Percentiles rank a stretch among this genome's conserved stretches.
Evolutionary conservation across 169 alveolate genomes (phyloP).

Genomic region (Eimeria zaria): DNA sequence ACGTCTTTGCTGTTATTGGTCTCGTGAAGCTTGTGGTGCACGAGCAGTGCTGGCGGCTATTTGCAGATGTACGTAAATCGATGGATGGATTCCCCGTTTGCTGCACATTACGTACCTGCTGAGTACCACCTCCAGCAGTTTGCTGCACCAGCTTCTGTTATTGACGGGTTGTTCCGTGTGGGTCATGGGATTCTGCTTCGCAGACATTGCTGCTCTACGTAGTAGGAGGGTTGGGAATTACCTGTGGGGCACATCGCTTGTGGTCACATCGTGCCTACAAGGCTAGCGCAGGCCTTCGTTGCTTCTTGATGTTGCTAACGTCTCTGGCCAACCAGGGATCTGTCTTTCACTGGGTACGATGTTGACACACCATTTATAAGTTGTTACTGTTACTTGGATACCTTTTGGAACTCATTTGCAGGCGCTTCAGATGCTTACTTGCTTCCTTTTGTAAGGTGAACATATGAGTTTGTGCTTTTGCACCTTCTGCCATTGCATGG

Average conservation of each 20-base stretch:
- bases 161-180: not conserved
- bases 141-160: not conserved
- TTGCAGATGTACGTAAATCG: constrained; percentile 86
- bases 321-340: constrained; percentile 93
- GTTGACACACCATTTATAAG: not conserved
- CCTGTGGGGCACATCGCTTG: constrained; percentile 94
- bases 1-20: constrained; percentile 89
- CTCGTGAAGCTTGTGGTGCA: constrained; percentile 86
- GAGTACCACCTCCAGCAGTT: not conserved
- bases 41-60: constrained; percentile 85
- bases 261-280: constrained; percentile 94
- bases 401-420: not conserved
- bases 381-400: too few relatives aligned
- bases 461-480: not conserved
- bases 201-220: constrained; percentile 85
- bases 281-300: constrained; percentile 89
- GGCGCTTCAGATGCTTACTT: not conserved
- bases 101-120: not conserved
- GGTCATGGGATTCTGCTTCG: not conserved
- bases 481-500: not conserved
- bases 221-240: constrained; percentile 93
- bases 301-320: constrained; percentile 89
- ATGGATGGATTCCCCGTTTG: not conserved
- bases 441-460: not conserved
- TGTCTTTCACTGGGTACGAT: constrained; percentile 92